Percentiles rank a stretch among this genome's conserved stretches.
Conservation (phyloP, 2,329 filamentous ascomycete species). For the Neocatenulostroma microsporum region DNA sequence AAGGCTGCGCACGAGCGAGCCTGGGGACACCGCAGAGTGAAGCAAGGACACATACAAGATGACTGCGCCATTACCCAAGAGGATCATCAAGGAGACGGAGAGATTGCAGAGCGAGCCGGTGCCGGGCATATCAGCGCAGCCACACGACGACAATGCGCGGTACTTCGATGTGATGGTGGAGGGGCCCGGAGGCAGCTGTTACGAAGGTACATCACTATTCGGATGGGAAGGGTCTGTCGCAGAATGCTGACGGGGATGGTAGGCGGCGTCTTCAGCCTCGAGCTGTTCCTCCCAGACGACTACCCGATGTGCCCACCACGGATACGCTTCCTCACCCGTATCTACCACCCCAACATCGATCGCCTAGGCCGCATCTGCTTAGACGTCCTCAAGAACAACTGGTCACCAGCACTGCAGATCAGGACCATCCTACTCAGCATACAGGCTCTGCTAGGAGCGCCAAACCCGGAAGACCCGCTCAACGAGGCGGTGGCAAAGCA, state of each 20-base stretch:
- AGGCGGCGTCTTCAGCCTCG: slow-evolving; percentile 88
- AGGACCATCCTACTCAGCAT: slow-evolving; percentile 98
- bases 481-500: slow-evolving; percentile 95
- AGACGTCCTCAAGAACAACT: slow-evolving; percentile 97
- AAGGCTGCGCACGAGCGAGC: no score
- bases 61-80: slow-evolving; percentile 70
- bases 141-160: slow-evolving; percentile 92
- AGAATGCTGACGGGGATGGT: slow-evolving; percentile 4
- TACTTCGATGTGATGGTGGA: slow-evolving; percentile 99
- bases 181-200: slow-evolving; percentile 83
- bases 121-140: slow-evolving; percentile 88
- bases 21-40: no score
- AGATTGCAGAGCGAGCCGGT: slow-evolving; percentile 94
- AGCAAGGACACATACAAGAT: no score
- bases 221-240: neutral
- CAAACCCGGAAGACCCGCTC: slow-evolving; percentile 96
- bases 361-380: slow-evolving; percentile 94
- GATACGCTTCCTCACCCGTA: slow-evolving; percentile 97
- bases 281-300: slow-evolving; percentile 95
- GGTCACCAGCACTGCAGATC: slow-evolving; percentile 96
- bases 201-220: slow-evolving; percentile 61
- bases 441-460: slow-evolving; percentile 88
- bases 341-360: slow-evolving; percentile 99
- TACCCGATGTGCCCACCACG: slow-evolving; percentile 99
- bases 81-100: slow-evolving; percentile 98